These are phyloP conservation scores for Pelargonium cotyledonis DNA, from an alignment of 441 rosid species.

Conservation along the genomic window DNA sequence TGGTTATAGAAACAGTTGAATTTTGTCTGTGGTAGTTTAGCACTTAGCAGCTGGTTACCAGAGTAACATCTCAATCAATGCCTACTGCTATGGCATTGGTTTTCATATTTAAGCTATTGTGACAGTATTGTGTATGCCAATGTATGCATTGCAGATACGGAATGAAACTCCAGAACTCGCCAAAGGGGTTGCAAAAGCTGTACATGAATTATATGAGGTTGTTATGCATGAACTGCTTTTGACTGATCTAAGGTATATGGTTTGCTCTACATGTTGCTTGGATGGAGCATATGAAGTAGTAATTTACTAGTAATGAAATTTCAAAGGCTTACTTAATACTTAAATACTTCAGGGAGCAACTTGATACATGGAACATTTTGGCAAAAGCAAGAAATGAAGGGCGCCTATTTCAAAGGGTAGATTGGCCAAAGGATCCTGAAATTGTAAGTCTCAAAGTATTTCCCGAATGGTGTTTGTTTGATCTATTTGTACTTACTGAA, in stretches of 20 bases:
- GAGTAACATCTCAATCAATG: not conserved
- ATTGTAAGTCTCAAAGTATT: slow-evolving; percentile 45
- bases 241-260: slow-evolving; percentile 65
- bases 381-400: slow-evolving; percentile 82
- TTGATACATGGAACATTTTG: slow-evolving; percentile 94
- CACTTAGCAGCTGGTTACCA: not conserved
- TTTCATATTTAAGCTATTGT: slow-evolving; percentile 16
- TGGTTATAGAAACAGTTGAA: not conserved
- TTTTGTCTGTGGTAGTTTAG: not conserved
- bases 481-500: slow-evolving; percentile 23
- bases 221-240: slow-evolving; percentile 89
- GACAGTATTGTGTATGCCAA: not conserved
- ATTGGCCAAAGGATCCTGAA: slow-evolving; percentile 94
- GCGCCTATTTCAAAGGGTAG: slow-evolving; percentile 77
- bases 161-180: slow-evolving; percentile 69
- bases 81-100: slow-evolving; percentile 16
- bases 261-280: slow-evolving; percentile 13
- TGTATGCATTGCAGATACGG: slow-evolving; percentile 52
- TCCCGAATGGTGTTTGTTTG: slow-evolving; percentile 12
- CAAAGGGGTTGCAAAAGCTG: slow-evolving; percentile 88
- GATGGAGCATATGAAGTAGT: not conserved
- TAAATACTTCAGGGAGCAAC: slow-evolving; percentile 67
- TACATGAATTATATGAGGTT: slow-evolving; percentile 72
- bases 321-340: slow-evolving; percentile 10
- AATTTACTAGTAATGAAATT: too few relatives aligned